Evolutionary conservation across 2,329 filamentous ascomycete genomes (phyloP).

Genomic region (Ambrosiella cleistominuta): DNA sequence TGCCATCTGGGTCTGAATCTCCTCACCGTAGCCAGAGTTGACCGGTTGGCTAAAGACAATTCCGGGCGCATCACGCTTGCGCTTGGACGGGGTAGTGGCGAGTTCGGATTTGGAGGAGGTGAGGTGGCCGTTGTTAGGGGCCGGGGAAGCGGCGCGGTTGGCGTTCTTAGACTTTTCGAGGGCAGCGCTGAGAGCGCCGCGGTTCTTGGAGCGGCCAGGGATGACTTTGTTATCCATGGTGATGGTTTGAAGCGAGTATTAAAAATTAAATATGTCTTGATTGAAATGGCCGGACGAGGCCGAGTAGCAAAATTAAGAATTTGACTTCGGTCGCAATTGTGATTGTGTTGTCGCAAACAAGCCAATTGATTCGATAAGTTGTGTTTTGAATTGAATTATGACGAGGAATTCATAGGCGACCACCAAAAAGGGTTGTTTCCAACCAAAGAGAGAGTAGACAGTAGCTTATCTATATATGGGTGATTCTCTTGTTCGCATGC

Average conservation of each 20-base stretch:
- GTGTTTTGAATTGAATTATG: too few relatives aligned
- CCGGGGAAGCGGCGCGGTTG: constrained; percentile 25
- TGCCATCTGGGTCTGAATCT: constrained; percentile 73
- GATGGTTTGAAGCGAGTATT: neutral
- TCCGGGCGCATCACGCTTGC: constrained; percentile 36
- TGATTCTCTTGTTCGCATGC: too few relatives aligned
- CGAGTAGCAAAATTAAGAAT: too few relatives aligned
- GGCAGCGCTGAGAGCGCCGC: constrained; percentile 2
- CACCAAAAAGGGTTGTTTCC: too few relatives aligned
- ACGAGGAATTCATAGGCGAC: too few relatives aligned
- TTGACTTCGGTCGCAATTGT: too few relatives aligned
- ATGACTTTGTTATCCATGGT: constrained; percentile 1
- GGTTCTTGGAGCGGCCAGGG: constrained; percentile 4
- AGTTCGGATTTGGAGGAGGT: constrained; percentile 37
- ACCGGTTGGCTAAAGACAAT: constrained; percentile 60
- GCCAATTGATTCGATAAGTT: too few relatives aligned
- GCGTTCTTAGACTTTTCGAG: constrained; percentile 40
- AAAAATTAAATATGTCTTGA: neutral
- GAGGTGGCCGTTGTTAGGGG: constrained; percentile 41
- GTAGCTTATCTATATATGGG: too few relatives aligned
- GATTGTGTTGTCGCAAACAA: too few relatives aligned
- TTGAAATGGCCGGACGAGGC: neutral
- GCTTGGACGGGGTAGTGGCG: constrained; percentile 42
- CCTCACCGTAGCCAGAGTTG: constrained; percentile 56
- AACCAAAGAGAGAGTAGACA: too few relatives aligned